Percentiles rank a stretch among this genome's conserved stretches.
These are phyloP conservation scores for Flaveria sonorensis DNA, from an alignment of 129 eudicot species.

Conservation along the genomic window DNA sequence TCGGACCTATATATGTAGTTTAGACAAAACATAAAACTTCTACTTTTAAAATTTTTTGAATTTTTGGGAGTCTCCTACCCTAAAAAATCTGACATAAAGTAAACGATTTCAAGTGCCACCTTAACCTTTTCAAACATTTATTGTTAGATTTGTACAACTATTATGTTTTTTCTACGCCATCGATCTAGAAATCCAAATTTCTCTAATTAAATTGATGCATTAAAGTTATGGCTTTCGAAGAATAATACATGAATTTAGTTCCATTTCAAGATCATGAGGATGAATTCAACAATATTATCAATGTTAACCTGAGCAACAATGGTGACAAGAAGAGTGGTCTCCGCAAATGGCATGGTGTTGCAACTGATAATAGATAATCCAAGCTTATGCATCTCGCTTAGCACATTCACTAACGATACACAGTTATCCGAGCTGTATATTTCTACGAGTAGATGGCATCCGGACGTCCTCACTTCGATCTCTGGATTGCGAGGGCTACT, in stretches of 20 bases:
- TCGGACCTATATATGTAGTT: no score
- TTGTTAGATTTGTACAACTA: no score
- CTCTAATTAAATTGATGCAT: no score
- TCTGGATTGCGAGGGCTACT: constrained; percentile 35
- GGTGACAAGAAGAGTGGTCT: constrained; percentile 42
- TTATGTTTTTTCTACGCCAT: no score
- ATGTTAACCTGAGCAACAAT: constrained; percentile 47
- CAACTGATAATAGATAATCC: constrained; percentile 42
- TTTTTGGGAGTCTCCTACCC: no score
- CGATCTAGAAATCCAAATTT: no score
- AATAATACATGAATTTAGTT: neutral
- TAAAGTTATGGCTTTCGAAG: neutral
- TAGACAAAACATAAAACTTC: no score
- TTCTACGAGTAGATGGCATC: constrained; percentile 40
- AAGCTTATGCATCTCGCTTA: constrained; percentile 46
- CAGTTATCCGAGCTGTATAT: constrained; percentile 36
- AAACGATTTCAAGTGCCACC: no score
- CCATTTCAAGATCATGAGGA: no score
- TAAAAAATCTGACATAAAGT: no score
- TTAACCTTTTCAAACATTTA: no score
- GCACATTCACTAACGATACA: constrained; percentile 32
- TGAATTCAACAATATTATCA: neutral
- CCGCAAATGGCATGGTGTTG: constrained; percentile 56
- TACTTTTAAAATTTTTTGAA: no score
- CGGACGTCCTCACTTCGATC: constrained; percentile 43